These are phyloP conservation scores for Mucor ambiguus DNA, from an alignment of 371 early-diverging fungal genomes.

Conservation along the genomic window DNA sequence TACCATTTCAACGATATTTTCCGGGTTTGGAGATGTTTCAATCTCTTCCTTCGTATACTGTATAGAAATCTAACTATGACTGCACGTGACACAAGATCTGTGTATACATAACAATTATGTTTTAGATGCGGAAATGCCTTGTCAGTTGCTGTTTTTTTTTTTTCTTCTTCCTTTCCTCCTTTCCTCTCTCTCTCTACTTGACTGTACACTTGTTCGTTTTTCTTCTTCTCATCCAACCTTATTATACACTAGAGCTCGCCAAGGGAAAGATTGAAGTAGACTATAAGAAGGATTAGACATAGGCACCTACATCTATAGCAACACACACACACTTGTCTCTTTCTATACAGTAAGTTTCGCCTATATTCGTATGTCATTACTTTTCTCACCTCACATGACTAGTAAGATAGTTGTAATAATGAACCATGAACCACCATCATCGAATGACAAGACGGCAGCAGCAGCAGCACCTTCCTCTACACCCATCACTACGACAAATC, in stretches of 20 bases:
- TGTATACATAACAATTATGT: not conserved
- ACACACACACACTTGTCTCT: not conserved
- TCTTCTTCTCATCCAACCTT: not conserved
- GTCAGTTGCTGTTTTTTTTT: not conserved
- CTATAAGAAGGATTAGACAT: not conserved
- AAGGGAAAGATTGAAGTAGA: not conserved
- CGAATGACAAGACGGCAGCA: not conserved
- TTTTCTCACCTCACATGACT: no score
- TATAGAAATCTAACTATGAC: no score
- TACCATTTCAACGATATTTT: no score
- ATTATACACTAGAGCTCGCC: not conserved
- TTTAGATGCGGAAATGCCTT: slow-evolving; percentile 4
- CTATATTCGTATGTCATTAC: no score
- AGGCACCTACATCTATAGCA: no score
- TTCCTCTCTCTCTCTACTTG: not conserved
- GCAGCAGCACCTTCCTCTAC: not conserved
- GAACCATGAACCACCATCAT: not conserved
- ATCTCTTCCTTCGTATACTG: no score
- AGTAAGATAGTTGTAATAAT: not conserved
- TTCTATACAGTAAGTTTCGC: not conserved
- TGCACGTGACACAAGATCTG: slow-evolving; percentile 1
- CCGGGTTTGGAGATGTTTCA: no score
- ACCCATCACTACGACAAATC: not conserved
- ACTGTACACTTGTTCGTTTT: no score
- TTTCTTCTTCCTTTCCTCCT: no score